These are phyloP conservation scores for Colletotrichum cuscutae DNA, from an alignment of 2,329 filamentous ascomycete species.

Conservation along the genomic window DNA sequence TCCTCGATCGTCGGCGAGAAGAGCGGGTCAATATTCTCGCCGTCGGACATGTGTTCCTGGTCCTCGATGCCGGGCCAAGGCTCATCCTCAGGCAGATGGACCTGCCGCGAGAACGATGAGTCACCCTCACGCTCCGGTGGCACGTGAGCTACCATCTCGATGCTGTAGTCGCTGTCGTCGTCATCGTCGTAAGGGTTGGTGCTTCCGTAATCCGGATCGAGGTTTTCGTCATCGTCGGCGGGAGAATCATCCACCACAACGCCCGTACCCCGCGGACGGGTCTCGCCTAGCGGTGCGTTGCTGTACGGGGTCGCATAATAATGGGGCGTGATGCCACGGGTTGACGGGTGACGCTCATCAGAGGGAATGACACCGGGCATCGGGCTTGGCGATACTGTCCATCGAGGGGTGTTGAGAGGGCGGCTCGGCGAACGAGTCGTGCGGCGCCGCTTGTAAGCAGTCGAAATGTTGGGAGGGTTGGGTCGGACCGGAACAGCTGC, in stretches of 20 bases:
- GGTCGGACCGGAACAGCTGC: slow-evolving; percentile 32
- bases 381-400: slow-evolving; percentile 61
- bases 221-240: slow-evolving; percentile 44
- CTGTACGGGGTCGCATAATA: slow-evolving; percentile 83
- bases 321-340: slow-evolving; percentile 64
- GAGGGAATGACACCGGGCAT: slow-evolving; percentile 44
- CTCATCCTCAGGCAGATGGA: slow-evolving; percentile 62
- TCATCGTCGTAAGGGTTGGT: slow-evolving; percentile 43
- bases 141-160: slow-evolving; percentile 41
- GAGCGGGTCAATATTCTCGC: slow-evolving; percentile 62
- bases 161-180: slow-evolving; percentile 41
- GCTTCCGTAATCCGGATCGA: slow-evolving; percentile 40
- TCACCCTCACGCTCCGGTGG: slow-evolving; percentile 24
- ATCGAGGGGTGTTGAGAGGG: slow-evolving; percentile 64
- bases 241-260: slow-evolving; percentile 35
- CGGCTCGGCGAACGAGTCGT: slow-evolving; percentile 66
- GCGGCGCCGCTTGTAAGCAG: slow-evolving; percentile 55
- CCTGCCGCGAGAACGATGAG: slow-evolving; percentile 43
- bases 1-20: slow-evolving; percentile 40
- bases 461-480: slow-evolving; percentile 41
- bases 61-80: slow-evolving; percentile 68
- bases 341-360: slow-evolving; percentile 46
- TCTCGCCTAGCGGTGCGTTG: slow-evolving; percentile 62
- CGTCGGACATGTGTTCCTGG: slow-evolving; percentile 55
- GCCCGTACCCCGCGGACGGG: slow-evolving; percentile 40